Conservation (phyloP, 805 yeast species). For the Lachancea nothofagi region DNA sequence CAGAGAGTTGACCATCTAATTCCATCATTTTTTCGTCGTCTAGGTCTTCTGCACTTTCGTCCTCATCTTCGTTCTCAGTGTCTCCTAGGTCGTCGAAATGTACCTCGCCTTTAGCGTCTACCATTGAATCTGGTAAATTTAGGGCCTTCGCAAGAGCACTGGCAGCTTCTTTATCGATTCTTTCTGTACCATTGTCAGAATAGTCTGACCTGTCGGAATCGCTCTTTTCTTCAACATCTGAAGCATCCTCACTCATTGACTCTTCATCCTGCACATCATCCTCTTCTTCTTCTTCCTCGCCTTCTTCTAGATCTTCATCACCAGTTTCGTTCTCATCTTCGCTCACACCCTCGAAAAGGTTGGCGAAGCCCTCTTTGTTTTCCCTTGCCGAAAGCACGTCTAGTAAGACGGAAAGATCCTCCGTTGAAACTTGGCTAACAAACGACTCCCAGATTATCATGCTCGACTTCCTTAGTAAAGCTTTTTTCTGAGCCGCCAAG, state of each 20-base stretch:
- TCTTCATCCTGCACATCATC: conserved; percentile 28
- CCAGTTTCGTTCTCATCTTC: conserved; percentile 39
- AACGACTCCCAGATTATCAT: conserved; percentile 54
- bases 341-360: conserved; percentile 62
- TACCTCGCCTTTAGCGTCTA: conserved; percentile 40
- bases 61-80: conserved; percentile 42
- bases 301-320: conserved; percentile 29
- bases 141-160: conserved; percentile 64
- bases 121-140: conserved; percentile 51
- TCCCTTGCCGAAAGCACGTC: conserved; percentile 63
- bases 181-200: conserved; percentile 37
- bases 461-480: conserved; percentile 52
- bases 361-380: conserved; percentile 73
- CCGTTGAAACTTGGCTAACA: conserved; percentile 39
- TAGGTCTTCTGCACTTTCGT: conserved; percentile 73
- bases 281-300: conserved; percentile 32
- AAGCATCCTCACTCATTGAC: conserved; percentile 31
- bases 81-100: conserved; percentile 44
- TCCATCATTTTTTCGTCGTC: conserved; percentile 97
- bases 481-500: conserved; percentile 51
- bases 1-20: conserved; percentile 75
- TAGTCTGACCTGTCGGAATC: conserved; percentile 29
- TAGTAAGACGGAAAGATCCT: conserved; percentile 44
- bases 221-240: conserved; percentile 27
- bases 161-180: conserved; percentile 50